A percentile compares a stretch with the other conserved stretches of the same genome.
Conservation (phyloP, 352 stramenopile species). For the Peronospora tabacina region DNA sequence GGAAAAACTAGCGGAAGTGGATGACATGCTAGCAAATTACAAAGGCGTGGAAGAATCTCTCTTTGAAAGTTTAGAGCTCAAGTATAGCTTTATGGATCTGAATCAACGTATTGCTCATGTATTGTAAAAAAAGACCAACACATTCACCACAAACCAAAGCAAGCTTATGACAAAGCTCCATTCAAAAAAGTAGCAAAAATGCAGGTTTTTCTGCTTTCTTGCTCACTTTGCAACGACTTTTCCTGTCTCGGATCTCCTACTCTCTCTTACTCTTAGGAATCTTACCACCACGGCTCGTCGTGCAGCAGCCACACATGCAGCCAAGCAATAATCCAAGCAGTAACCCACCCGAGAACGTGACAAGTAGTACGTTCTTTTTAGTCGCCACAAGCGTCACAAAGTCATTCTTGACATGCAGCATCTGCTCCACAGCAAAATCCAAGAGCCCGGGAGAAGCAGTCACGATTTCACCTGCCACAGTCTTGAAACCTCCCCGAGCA, state of each 20-base stretch:
- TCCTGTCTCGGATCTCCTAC: slow-evolving; percentile 20
- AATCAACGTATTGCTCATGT: slow-evolving; percentile 37
- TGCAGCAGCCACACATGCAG: slow-evolving; percentile 66
- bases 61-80: slow-evolving; percentile 76
- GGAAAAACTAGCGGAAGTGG: slow-evolving; percentile 52
- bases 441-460: slow-evolving; percentile 27
- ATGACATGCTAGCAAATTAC: slow-evolving; percentile 75
- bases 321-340: slow-evolving; percentile 61
- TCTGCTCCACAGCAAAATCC: slow-evolving; percentile 35
- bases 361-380: slow-evolving; percentile 81
- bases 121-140: slow-evolving; percentile 17
- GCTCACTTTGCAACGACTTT: not conserved
- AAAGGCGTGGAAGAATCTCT: slow-evolving; percentile 61
- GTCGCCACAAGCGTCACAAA: slow-evolving; percentile 56
- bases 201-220: not conserved
- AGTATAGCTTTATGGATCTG: slow-evolving; percentile 74
- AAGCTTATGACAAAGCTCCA: not conserved
- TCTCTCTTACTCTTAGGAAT: slow-evolving; percentile 49
- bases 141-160: not conserved
- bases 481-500: slow-evolving; percentile 55
- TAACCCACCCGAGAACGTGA: slow-evolving; percentile 60
- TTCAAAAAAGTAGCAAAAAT: not conserved
- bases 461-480: slow-evolving; percentile 30
- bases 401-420: slow-evolving; percentile 47
- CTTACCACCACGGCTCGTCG: slow-evolving; percentile 35